A percentile compares a stretch with the other conserved stretches of the same genome.
These are phyloP conservation scores for Russula lepida DNA, from an alignment of 768 basidiomycete species.

Conservation along the genomic window DNA sequence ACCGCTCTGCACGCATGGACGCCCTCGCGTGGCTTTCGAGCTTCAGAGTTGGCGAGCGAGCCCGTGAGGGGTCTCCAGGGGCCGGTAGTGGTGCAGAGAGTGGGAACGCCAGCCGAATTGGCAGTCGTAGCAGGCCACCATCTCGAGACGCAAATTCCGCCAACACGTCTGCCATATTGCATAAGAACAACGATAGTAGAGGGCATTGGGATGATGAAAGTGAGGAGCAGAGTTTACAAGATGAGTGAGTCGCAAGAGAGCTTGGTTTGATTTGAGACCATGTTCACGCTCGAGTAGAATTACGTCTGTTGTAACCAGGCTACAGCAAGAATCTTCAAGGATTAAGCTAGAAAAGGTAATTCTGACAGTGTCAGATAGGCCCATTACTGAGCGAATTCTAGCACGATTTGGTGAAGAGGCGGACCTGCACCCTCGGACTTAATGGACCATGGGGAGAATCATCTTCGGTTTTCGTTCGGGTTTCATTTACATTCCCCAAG, in stretches of 20 bases:
- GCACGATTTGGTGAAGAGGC: conserved; percentile 62
- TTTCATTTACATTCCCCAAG: conserved; percentile 83
- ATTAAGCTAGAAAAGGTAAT: conserved; percentile 80
- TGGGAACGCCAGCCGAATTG: conserved; percentile 39
- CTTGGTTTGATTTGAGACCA: not conserved
- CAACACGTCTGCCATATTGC: conserved; percentile 15
- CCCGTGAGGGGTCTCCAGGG: conserved; percentile 47
- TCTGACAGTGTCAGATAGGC: not conserved
- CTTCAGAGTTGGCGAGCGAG: conserved; percentile 52
- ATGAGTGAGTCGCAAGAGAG: conserved; percentile 48
- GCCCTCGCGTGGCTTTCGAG: conserved; percentile 64
- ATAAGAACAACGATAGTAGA: conserved; percentile 41
- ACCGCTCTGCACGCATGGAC: conserved; percentile 48
- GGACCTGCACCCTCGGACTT: conserved; percentile 78
- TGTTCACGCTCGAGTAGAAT: conserved; percentile 41
- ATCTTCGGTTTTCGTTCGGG: conserved; percentile 75
- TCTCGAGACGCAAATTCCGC: conserved; percentile 14
- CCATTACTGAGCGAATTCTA: conserved; percentile 23
- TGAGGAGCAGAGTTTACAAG: conserved; percentile 49
- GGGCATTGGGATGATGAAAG: conserved; percentile 31
- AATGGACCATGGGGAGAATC: conserved; percentile 89
- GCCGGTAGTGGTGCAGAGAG: conserved; percentile 42
- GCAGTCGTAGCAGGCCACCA: conserved; percentile 31
- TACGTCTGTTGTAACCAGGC: conserved; percentile 59
- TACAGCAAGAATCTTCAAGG: conserved; percentile 46